phyloP scores from a whole-genome alignment of 768 basidiomycete species.

The Leucocoprinus leucothites region DNA sequence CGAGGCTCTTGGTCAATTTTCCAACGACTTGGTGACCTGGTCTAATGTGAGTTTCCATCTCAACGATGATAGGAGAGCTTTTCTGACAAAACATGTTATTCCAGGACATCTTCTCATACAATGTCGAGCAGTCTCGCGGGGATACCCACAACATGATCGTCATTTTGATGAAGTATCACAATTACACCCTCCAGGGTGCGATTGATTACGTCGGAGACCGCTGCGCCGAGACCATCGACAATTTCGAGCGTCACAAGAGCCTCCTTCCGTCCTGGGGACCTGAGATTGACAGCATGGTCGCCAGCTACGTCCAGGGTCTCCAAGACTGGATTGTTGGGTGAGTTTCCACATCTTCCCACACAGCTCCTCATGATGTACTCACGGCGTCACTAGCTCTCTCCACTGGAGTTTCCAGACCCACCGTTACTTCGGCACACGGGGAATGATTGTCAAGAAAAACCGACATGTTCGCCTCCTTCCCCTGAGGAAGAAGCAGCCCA shows the following conservation, averaged over 20 bases:
- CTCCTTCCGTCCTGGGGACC: conserved; percentile 61
- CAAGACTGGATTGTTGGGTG: conserved; percentile 71
- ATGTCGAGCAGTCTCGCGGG: conserved; percentile 66
- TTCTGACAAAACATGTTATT: conserved; percentile 9
- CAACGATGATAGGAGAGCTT: neutral
- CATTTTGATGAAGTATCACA: conserved; percentile 64
- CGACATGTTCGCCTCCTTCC: conserved; percentile 52
- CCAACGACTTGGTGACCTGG: conserved; percentile 83
- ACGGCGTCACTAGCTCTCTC: conserved; percentile 36
- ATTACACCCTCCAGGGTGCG: conserved; percentile 56
- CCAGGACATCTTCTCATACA: conserved; percentile 76
- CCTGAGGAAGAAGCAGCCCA: conserved; percentile 11
- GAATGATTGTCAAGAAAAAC: conserved; percentile 50
- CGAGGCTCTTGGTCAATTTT: conserved; percentile 55
- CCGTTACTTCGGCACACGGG: conserved; percentile 65
- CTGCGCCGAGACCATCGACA: conserved; percentile 52
- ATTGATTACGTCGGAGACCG: conserved; percentile 63
- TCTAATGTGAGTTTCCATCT: conserved; percentile 56
- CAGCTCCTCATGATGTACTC: neutral
- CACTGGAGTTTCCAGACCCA: conserved; percentile 72
- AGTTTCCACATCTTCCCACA: conserved; percentile 12
- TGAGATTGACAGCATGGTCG: conserved; percentile 56
- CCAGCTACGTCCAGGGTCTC: conserved; percentile 57
- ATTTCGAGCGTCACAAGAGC: conserved; percentile 44
- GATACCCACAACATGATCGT: conserved; percentile 72